Evolutionary conservation across 164 flowering plant genomes (phyloP).

Genomic region (Nelumbo lutea): DNA sequence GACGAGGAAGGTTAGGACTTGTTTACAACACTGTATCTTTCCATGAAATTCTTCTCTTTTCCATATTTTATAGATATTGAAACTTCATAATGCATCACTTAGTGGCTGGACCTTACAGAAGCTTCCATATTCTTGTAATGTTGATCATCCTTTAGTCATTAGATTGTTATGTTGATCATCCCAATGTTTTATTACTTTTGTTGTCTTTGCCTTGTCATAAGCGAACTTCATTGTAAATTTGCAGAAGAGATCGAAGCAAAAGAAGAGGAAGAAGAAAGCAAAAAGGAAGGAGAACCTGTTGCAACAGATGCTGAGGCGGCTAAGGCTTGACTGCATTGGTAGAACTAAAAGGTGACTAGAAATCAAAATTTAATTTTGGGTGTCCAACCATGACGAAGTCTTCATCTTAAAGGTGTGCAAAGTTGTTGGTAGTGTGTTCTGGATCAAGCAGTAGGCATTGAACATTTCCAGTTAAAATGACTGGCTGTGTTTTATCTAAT

Average conservation of each 20-base stretch:
- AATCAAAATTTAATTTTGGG: too few species aligned
- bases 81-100: background rate
- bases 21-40: background rate
- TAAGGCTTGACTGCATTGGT: conserved; percentile 16
- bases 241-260: conserved; percentile 19
- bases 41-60: background rate
- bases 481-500: too few species aligned
- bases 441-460: too few species aligned
- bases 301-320: conserved; percentile 15
- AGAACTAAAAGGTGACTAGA: too few species aligned
- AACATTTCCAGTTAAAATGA: too few species aligned
- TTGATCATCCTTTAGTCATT: background rate
- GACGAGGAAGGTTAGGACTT: conserved; percentile 28
- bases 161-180: background rate
- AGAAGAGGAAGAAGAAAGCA: conserved; percentile 10
- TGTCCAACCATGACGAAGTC: too few species aligned
- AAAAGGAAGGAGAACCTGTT: conserved; percentile 10
- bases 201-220: background rate
- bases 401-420: too few species aligned
- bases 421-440: too few species aligned
- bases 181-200: background rate
- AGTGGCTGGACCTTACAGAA: background rate
- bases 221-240: background rate
- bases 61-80: too few species aligned
- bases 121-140: background rate